Percentiles rank a stretch among this genome's conserved stretches.
phyloP scores from a whole-genome alignment of 2,329 filamentous ascomycete species.

The Metarhizium robertsii region DNA sequence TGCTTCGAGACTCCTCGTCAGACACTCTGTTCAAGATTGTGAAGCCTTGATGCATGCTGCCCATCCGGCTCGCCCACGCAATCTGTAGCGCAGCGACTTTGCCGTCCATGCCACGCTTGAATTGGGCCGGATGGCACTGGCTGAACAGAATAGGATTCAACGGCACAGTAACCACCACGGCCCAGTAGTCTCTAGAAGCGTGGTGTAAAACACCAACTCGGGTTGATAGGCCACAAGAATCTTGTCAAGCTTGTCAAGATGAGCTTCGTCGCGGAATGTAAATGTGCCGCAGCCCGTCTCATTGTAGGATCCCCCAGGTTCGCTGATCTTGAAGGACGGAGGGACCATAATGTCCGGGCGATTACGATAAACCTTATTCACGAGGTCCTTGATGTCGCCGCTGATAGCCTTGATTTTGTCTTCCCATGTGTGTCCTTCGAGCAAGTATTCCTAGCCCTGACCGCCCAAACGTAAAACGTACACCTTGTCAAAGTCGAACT shows the following conservation, averaged over 20 bases:
- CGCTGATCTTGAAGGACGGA: too few species aligned
- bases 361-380: too few species aligned
- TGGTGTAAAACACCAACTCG: slow-evolving; percentile 15
- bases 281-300: too few species aligned
- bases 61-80: neutral
- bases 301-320: too few species aligned
- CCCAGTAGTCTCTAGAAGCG: slow-evolving; percentile 19
- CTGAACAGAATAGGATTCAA: neutral
- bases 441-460: too few species aligned
- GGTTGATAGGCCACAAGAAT: slow-evolving; percentile 15
- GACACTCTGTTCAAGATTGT: slow-evolving; percentile 8
- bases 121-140: neutral
- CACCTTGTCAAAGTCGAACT: too few species aligned
- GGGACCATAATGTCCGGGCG: too few species aligned
- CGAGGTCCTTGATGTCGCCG: too few species aligned
- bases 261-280: too few species aligned
- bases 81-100: neutral
- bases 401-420: too few species aligned
- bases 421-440: too few species aligned
- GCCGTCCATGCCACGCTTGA: neutral
- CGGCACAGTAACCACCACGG: neutral
- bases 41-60: slow-evolving; percentile 8
- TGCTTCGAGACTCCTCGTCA: neutral
- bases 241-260: slow-evolving; percentile 6
- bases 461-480: too few species aligned